A percentile compares a stretch with the other conserved stretches of the same genome.
Evolutionary conservation across 2,329 filamentous ascomycete species (phyloP).

Genomic region (Coniochaeta ligniaria): DNA sequence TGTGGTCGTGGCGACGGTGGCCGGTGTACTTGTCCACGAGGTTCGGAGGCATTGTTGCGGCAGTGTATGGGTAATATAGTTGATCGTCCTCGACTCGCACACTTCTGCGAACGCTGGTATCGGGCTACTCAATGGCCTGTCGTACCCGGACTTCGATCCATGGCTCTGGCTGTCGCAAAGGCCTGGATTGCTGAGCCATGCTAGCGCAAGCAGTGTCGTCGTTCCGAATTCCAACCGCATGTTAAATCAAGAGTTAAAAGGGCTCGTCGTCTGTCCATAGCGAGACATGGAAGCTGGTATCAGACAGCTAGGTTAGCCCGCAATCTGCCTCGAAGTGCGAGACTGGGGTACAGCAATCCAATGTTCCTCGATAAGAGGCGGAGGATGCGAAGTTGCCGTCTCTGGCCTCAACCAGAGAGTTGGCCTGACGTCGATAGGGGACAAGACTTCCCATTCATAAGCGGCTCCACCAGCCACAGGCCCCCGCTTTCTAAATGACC

Average conservation of each 20-base stretch:
- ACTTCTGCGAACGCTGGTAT: conserved; percentile 14
- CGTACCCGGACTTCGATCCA: conserved; percentile 9
- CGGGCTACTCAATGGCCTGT: not conserved
- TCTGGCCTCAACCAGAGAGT: not conserved
- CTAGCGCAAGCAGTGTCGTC: conserved; percentile 1
- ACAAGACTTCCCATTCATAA: not conserved
- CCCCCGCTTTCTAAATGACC: not conserved
- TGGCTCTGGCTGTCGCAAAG: conserved; percentile 1
- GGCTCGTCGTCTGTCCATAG: not conserved
- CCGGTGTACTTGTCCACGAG: conserved; percentile 38
- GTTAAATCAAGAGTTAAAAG: not conserved
- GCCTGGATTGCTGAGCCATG: not conserved
- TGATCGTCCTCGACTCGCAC: conserved; percentile 60
- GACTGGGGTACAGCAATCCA: not conserved
- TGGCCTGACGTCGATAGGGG: not conserved
- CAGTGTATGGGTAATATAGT: conserved; percentile 74
- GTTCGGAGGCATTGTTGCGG: conserved; percentile 69
- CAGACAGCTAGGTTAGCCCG: not conserved
- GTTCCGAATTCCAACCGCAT: not conserved
- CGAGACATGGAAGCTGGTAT: not conserved
- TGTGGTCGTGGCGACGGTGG: conserved; percentile 8
- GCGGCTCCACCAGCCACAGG: not conserved
- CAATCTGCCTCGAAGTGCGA: not conserved
- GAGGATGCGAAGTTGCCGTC: not conserved
- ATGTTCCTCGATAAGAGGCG: not conserved